Evolutionary conservation across 176 grass and related monocot genomes (phyloP).

Genomic region (Alloteropsis semialata): DNA sequence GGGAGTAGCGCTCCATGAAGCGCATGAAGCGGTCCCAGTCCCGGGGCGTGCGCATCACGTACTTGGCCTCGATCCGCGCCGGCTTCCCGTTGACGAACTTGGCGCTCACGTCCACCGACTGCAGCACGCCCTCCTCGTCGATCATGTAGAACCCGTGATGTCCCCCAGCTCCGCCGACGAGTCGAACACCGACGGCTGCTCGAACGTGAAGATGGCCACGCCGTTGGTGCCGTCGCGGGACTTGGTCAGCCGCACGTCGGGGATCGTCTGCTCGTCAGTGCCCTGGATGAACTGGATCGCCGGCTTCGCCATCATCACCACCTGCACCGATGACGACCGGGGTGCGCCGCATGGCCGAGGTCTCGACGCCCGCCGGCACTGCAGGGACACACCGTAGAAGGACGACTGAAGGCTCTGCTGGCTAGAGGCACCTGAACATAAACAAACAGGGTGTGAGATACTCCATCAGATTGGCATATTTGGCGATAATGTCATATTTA

Average conservation of each 20-base stretch:
- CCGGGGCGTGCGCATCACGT: conserved; percentile 57
- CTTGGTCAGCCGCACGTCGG: conserved; percentile 87
- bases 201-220: conserved; percentile 70
- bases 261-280: conserved; percentile 90
- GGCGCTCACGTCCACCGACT: conserved; percentile 86
- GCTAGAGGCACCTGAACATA: conserved; percentile 25
- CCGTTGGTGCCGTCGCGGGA: conserved; percentile 85
- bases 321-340: conserved; percentile 15
- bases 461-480: not conserved
- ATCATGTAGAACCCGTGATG: conserved; percentile 89
- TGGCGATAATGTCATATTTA: not conserved
- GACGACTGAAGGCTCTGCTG: conserved; percentile 34
- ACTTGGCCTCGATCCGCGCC: conserved; percentile 67
- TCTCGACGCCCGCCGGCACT: not conserved
- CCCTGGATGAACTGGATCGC: conserved; percentile 95
- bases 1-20: conserved; percentile 95
- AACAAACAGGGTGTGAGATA: not conserved
- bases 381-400: conserved; percentile 54
- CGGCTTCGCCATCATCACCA: conserved; percentile 57
- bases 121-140: conserved; percentile 77
- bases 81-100: conserved; percentile 92
- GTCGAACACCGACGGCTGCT: conserved; percentile 87
- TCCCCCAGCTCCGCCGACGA: conserved; percentile 86
- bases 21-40: conserved; percentile 95
- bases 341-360: not conserved